Evolutionary conservation across 202 grass and related monocot genomes (phyloP), one percentile per base, ranked within the genome.

Genomic region (Brachypodium distachyon): DNA sequence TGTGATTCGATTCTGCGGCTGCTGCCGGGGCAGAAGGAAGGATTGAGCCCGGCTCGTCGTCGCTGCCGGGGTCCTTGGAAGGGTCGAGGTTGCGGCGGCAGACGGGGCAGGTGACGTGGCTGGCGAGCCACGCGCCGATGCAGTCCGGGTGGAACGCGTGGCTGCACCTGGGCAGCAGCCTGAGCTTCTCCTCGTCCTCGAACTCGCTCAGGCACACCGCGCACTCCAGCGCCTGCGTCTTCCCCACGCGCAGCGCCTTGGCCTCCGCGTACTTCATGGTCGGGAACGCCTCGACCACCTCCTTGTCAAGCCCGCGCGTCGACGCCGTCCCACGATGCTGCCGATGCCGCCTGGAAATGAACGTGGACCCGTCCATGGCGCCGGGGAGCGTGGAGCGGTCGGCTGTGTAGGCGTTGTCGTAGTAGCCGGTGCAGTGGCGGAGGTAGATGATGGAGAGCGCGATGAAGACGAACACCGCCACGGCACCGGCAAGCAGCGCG

Each of bases 191-290:
- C 3, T 93, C 83, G 70, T 93, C 90, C n/a, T 90, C 86, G 81
- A 97, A 97, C 91, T 97, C 94, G 60, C 88, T 85, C 62, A 97
- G 84, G 78, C 94, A 97, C 25, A 97, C 94, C 6, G 94, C 94
- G 43, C 94, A 93, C 84, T 97, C 94, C 4, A 97, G 88, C 61
- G 84, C 60, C 12, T 5, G 37, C 28, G 32, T 67, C 33, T 83
- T 89, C 12, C 87, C 90, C 3, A 84, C 81, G 0, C 81, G 83
- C 21, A 91, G 79, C 57, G 78, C 84, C 91, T 82, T 93, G 44
- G 86, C 88, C 49, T 93, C 88, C 32, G 83, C 72, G 85, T 92
- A 93, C 74, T 71, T 69, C 91, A 97, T 83, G 60, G 85, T 90
- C 36, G 94, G 94, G 77, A 97, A 93, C 47, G 72, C 66, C 67